Base-by-base conservation (phyloP, 495 filamentous ascomycete genomes). In the Acidiella bohemica region DNA sequence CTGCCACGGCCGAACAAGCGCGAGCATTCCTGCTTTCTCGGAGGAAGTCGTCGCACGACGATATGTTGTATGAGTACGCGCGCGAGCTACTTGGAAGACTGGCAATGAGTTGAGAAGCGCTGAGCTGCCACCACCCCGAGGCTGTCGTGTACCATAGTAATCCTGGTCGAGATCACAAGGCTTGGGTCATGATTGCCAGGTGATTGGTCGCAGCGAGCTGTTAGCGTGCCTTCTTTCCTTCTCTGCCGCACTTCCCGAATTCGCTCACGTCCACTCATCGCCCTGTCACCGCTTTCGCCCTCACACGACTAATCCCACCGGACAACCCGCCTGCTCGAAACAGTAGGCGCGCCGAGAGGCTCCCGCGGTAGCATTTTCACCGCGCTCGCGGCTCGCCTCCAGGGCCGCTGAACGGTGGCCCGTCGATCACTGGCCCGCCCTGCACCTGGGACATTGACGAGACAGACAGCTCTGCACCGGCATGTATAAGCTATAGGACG, bases 1-100 rank as follows among this genome's bases (percentile, higher is more conserved):
- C n/a, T n/a, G n/a, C n/a, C n/a, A n/a, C n/a, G n/a, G n/a, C n/a
- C n/a, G n/a, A n/a, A n/a, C n/a, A n/a, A n/a, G n/a, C n/a, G n/a
- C n/a, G n/a, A n/a, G n/a, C n/a, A n/a, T n/a, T 24, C 24, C 16
- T 13, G 2, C 8, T 18, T 24, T n/a, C 11, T 10, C 13, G 19
- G n/a, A 25, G 8, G 19, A 31, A n/a, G 23, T 14, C 14, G 12
- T 31, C 5, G n/a, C 9, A 36, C 10, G 18, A 23, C 25, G 18
- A 19, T 28, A 28, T 32, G 42, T 46, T 29, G 35, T n/a, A n/a
- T n/a, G 42, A 46, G 42, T 46, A 46, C 16, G 42, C 42, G 42
- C 42, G 39, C 42, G 42, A 33, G 36, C 34, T 39, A 47, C 38
- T 44, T 38, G 36, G 16, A 10, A 1, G 28, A n/a, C 11, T n/a